Percentiles rank a stretch among this genome's conserved stretches.
phyloP scores from a whole-genome alignment of 78 protist genomes.

The Anaeramoeba ignava region DNA sequence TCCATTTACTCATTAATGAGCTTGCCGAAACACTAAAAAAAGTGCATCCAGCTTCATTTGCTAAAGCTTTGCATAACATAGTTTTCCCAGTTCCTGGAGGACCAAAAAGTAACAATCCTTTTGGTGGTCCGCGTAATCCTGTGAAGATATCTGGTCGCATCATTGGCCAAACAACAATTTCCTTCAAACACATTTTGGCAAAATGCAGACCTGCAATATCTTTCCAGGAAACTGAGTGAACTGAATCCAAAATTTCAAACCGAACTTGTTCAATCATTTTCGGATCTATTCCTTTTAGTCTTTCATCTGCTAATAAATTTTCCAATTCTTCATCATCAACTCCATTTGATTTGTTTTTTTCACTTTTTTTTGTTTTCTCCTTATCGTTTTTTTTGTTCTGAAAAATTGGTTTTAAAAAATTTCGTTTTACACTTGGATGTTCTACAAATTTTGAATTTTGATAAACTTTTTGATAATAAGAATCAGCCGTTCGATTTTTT shows the following conservation, averaged over 20 bases:
- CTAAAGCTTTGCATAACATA: background rate
- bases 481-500: too few relatives aligned
- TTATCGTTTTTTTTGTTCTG: too few relatives aligned
- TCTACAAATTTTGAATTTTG: too few relatives aligned
- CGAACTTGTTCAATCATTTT: background rate
- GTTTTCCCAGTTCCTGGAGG: background rate
- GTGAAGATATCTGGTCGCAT: conserved; percentile 52
- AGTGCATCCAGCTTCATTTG: background rate
- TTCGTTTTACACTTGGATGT: too few relatives aligned
- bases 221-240: background rate
- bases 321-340: too few relatives aligned
- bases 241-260: background rate
- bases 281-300: background rate
- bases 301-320: background rate
- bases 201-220: conserved; percentile 39
- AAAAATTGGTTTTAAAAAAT: too few relatives aligned
- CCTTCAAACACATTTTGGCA: conserved; percentile 45
- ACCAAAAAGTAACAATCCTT: conserved; percentile 68
- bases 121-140: conserved; percentile 50
- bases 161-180: conserved; percentile 47
- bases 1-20: background rate
- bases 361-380: too few relatives aligned
- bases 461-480: too few relatives aligned
- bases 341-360: too few relatives aligned
- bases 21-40: background rate